Percentiles rank a stretch among this genome's conserved stretches.
Evolutionary conservation across 768 basidiomycete species (phyloP).

Genomic region (Clitopilus passeckerianus): DNA sequence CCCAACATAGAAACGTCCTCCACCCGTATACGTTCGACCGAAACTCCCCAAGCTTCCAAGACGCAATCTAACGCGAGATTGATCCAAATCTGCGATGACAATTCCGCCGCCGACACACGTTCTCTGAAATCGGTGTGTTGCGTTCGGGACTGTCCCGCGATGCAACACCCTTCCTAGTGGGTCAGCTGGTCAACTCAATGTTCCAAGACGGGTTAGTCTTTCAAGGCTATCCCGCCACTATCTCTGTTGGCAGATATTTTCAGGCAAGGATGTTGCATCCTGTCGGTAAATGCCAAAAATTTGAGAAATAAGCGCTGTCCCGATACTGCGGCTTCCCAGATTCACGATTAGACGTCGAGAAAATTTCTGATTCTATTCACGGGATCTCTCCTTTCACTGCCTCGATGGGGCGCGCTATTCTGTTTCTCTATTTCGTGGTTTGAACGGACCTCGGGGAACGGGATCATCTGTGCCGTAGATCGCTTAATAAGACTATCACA

Average conservation of each 20-base stretch:
- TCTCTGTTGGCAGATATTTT: not conserved
- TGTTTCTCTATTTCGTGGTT: not conserved
- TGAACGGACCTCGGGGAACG: not conserved
- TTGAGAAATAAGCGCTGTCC: not conserved
- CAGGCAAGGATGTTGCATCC: not conserved
- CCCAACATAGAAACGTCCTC: not conserved
- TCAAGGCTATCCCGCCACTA: not conserved
- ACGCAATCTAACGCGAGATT: too few species aligned
- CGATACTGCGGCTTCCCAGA: not conserved
- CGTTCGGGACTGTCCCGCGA: not conserved
- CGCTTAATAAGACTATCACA: not conserved
- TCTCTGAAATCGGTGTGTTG: not conserved
- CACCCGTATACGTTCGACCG: not conserved
- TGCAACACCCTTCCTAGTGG: not conserved
- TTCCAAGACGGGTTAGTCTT: not conserved
- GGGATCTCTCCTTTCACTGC: not conserved
- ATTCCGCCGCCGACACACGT: too few species aligned
- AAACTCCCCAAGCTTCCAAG: not conserved
- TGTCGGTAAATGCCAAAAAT: not conserved
- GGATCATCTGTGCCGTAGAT: not conserved
- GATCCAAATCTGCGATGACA: too few species aligned
- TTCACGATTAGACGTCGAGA: not conserved
- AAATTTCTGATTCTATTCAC: not conserved
- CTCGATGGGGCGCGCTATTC: not conserved
- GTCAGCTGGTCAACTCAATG: not conserved